Conservation (phyloP, 495 filamentous ascomycete genomes). For the Annulohypoxylon bovei region DNA sequence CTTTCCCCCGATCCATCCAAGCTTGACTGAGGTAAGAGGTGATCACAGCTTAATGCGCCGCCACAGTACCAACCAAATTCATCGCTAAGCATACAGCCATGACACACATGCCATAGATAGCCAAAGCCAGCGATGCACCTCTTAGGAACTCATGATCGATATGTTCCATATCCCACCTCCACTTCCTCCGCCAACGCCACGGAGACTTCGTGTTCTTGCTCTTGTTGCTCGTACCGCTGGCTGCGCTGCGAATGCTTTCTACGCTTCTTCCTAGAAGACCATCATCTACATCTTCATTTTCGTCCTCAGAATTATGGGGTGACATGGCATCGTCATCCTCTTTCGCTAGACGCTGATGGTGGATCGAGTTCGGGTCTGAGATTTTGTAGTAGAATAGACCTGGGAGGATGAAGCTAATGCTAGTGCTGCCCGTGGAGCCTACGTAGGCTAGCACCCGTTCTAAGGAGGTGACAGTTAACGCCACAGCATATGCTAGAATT, state of each 20-base stretch:
- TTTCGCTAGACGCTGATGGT: conserved; percentile 85
- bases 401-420: conserved; percentile 95
- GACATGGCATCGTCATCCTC: conserved; percentile 79
- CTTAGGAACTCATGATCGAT: conserved; percentile 68
- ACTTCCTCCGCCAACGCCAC: conserved; percentile 53
- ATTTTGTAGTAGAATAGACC: conserved; percentile 99
- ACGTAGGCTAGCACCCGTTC: conserved; percentile 95
- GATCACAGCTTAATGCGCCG: conserved; percentile 19
- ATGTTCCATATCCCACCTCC: conserved; percentile 61
- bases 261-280: conserved; percentile 61
- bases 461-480: conserved; percentile 88
- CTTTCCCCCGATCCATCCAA: background rate
- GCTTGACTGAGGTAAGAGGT: background rate
- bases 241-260: conserved; percentile 56
- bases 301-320: conserved; percentile 57
- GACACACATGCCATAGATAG: conserved; percentile 83
- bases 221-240: conserved; percentile 42
- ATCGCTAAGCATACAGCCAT: conserved; percentile 90
- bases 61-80: conserved; percentile 75
- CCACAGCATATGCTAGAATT: conserved; percentile 82
- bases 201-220: conserved; percentile 36
- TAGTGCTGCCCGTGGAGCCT: conserved; percentile 90
- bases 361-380: conserved; percentile 80
- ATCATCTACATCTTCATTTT: conserved; percentile 53
- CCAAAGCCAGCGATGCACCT: conserved; percentile 76